A percentile compares a stretch with the other conserved stretches of the same genome.
These are phyloP conservation scores for Carex pumila DNA, from an alignment of 176 grass and related monocot genomes.

Conservation along the genomic window DNA sequence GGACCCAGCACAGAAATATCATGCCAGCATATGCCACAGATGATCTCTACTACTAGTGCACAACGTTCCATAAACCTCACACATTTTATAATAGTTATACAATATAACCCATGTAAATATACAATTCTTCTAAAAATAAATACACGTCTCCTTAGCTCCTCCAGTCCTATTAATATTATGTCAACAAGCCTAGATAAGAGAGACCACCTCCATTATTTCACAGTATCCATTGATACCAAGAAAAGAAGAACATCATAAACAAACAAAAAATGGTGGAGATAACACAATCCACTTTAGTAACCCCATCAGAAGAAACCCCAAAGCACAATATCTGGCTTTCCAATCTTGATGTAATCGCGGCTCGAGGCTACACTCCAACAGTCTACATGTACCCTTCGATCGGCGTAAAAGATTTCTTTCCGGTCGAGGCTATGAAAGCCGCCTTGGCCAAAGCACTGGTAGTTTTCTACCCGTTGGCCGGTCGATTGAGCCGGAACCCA, in stretches of 20 bases:
- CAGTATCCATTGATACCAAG: no score
- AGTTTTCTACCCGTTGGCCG: slow-evolving; percentile 56
- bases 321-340: slow-evolving; percentile 47
- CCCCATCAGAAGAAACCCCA: slow-evolving; percentile 44
- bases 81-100: no score
- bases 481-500: slow-evolving; percentile 27
- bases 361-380: slow-evolving; percentile 44
- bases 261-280: slow-evolving; percentile 28
- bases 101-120: no score
- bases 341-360: slow-evolving; percentile 43
- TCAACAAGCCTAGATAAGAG: no score
- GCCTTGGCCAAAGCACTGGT: slow-evolving; percentile 45
- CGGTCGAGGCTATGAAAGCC: slow-evolving; percentile 14
- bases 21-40: no score
- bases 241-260: neutral
- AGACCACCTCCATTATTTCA: no score
- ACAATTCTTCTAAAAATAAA: no score
- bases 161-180: no score
- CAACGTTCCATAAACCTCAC: no score
- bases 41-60: no score
- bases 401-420: slow-evolving; percentile 32
- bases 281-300: slow-evolving; percentile 34
- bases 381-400: slow-evolving; percentile 47
- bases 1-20: no score
- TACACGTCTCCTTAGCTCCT: no score